phyloP scores from a whole-genome alignment of 768 basidiomycete species.

The Trametes punicea region DNA sequence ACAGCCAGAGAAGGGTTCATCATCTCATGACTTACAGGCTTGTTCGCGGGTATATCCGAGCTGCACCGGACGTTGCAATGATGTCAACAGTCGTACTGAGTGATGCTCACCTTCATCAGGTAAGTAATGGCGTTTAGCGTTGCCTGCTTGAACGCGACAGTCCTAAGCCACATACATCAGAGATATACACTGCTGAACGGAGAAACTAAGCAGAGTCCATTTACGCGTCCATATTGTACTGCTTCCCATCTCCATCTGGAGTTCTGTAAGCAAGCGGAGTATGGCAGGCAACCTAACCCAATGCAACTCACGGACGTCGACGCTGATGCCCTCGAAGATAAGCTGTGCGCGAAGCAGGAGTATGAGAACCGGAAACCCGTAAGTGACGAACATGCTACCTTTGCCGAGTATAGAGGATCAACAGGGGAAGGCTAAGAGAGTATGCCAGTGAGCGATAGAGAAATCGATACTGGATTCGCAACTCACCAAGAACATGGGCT shows the following conservation, averaged over 20 bases:
- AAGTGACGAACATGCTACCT: constrained; percentile 40
- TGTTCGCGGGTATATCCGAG: constrained; percentile 80
- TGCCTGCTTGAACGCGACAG: constrained; percentile 79
- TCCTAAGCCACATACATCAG: constrained; percentile 33
- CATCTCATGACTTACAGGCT: constrained; percentile 45
- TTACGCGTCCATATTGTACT: constrained; percentile 78
- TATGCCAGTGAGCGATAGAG: background rate
- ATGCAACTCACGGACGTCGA: constrained; percentile 55
- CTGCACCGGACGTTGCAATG: constrained; percentile 29
- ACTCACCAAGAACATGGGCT: constrained; percentile 69
- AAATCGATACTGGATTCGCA: background rate
- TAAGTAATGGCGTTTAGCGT: constrained; percentile 75
- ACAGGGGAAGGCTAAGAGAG: constrained; percentile 63
- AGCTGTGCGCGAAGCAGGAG: constrained; percentile 41
- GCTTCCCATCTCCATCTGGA: constrained; percentile 66
- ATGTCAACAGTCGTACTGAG: background rate
- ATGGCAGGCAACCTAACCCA: background rate
- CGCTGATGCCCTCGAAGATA: constrained; percentile 72
- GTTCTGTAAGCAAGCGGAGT: background rate
- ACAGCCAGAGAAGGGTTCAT: background rate
- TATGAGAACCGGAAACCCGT: background rate
- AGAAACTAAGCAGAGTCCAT: background rate
- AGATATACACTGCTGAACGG: background rate
- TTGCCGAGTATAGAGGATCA: constrained; percentile 72
- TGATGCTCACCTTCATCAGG: constrained; percentile 51